phyloP scores from a whole-genome alignment of 2,329 filamentous ascomycete genomes.

The Epichloe scottii region DNA sequence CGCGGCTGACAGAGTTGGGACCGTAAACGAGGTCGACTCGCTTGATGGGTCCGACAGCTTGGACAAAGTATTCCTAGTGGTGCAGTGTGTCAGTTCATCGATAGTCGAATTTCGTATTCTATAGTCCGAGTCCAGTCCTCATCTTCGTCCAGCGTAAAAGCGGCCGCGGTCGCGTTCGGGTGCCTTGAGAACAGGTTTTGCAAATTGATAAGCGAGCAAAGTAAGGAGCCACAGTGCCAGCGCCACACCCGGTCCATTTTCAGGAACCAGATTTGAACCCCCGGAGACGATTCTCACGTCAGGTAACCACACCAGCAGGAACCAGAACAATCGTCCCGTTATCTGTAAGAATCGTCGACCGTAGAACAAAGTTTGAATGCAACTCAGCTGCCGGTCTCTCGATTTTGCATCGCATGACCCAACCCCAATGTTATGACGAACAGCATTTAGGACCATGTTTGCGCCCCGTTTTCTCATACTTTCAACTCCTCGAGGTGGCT shows the following conservation, averaged over 20 bases:
- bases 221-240: constrained; percentile 6
- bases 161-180: constrained; percentile 5
- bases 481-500: not conserved
- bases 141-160: constrained; percentile 14
- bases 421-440: not conserved
- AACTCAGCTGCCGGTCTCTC: not conserved
- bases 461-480: not conserved
- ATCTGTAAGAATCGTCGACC: not conserved
- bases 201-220: constrained; percentile 6
- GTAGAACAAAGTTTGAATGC: not conserved
- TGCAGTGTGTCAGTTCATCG: constrained; percentile 54
- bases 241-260: not conserved
- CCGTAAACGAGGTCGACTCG: constrained; percentile 86
- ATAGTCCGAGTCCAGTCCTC: constrained; percentile 16
- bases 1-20: constrained; percentile 80
- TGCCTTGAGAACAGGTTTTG: not conserved
- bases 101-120: constrained; percentile 13
- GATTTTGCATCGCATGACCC: not conserved
- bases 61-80: constrained; percentile 88
- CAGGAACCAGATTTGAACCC: not conserved
- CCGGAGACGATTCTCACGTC: not conserved
- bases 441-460: not conserved
- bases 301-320: not conserved
- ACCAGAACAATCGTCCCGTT: not conserved
- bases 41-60: constrained; percentile 82